Base-by-base conservation (phyloP, 257 asterid species). In the Capsicum rhomboideum region DNA sequence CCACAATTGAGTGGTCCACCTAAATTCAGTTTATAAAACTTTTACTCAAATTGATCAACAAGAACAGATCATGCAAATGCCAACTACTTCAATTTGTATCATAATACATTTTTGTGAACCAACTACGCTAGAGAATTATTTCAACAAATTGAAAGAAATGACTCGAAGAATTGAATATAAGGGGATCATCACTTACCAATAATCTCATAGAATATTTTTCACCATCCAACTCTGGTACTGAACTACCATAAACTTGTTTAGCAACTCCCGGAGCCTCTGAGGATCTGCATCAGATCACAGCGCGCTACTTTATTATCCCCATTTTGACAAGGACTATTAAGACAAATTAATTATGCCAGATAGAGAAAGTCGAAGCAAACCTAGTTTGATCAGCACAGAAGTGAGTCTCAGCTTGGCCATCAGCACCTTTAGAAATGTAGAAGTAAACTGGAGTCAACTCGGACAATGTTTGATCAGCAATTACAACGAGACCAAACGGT, bases 1-100 rank as follows among this genome's bases (percentile, higher is more conserved):
- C 99, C 17, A 93, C 89, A 8, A 93, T 93, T 10, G 99, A 95
- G 82, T 95, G 99, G 89, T 95, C 99, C 28, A 92, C 99, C 99
- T 92, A 29, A 28, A 17, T 77, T 50, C 63, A 77, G 44, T 50
- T 46, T 9, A 50, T 16, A 16, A 0, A 17, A 23, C 12, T 26
- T 49, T 77, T 50, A 75, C 63, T 50, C 13, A 74, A 74, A 46
- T 34, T 5, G 40, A 34, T 34, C 40, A 4, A 34, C 40, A 34
- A 34, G 40, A 34, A 34, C 40, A 34, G 40, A 34, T 34, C 40
- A 34, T 71, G 53, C 37, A 64, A 64, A 44, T 64, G 23, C 50
- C 49, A 31, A 67, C 0, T 67, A 67, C 75, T 67, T 66, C 4
- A 34, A 34, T 34, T 67, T 31, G 63, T 55, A 20, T 23, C 63